A percentile compares a stretch with the other conserved stretches of the same genome.
These are phyloP conservation scores for Xerocomus amazonicus DNA, from an alignment of 1,284 basidiomycete genomes.

Conservation along the genomic window DNA sequence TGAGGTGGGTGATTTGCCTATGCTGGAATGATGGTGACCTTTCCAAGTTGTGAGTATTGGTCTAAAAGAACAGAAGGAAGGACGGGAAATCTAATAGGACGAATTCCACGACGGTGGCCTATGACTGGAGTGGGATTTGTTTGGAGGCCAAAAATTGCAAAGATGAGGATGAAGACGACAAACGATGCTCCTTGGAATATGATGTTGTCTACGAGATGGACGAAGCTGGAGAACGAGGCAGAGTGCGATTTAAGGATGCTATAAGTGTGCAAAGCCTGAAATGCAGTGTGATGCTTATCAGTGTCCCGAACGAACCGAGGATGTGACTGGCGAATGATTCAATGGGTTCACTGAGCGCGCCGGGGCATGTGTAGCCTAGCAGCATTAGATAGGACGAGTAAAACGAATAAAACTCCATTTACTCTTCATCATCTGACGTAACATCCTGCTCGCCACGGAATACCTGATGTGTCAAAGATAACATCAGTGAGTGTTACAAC, in stretches of 20 bases:
- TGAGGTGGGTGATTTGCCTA: constrained; percentile 25
- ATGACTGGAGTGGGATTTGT: constrained; percentile 8
- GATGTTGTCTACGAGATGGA: constrained; percentile 26
- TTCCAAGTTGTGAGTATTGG: neutral
- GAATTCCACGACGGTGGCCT: constrained; percentile 21
- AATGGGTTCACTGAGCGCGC: too few species aligned
- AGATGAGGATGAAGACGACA: constrained; percentile 19
- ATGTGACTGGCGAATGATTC: constrained; percentile 23
- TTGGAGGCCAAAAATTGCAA: constrained; percentile 12
- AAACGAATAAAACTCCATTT: too few species aligned
- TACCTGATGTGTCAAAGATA: too few species aligned
- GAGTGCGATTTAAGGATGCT: constrained; percentile 17
- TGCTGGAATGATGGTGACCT: constrained; percentile 25
- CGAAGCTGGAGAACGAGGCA: constrained; percentile 19
- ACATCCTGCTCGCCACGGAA: too few species aligned
- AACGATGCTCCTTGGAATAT: constrained; percentile 26
- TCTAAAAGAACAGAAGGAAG: neutral
- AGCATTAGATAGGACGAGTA: too few species aligned
- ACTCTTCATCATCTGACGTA: too few species aligned
- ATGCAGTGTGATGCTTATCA: constrained; percentile 8
- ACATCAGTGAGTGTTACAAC: too few species aligned
- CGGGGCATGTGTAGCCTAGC: too few species aligned
- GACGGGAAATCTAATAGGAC: constrained; percentile 27
- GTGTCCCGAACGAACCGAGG: constrained; percentile 23
- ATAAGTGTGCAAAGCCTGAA: constrained; percentile 1